Evolutionary conservation across 108 stramenopile genomes (phyloP).

Genomic region (Cyclotella baltica): DNA sequence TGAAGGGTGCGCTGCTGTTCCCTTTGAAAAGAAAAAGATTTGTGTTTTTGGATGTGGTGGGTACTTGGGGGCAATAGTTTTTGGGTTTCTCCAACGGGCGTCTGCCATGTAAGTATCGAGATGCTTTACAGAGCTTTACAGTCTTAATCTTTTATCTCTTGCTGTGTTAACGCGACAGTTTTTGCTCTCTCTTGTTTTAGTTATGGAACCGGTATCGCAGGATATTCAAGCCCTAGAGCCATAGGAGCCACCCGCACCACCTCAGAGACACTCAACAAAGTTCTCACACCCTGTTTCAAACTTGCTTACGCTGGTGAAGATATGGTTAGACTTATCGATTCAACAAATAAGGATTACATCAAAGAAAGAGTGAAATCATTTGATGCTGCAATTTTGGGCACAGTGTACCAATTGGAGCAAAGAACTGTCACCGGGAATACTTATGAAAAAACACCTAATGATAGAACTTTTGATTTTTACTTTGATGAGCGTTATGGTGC

Average conservation of each 20-base stretch:
- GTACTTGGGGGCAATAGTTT: conserved; percentile 70
- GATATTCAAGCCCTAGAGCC: conserved; percentile 55
- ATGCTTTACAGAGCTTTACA: not conserved
- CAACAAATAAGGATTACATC: conserved; percentile 59
- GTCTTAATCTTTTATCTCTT: not conserved
- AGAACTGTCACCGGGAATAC: conserved; percentile 67
- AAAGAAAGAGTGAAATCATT: conserved; percentile 54
- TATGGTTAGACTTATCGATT: conserved; percentile 66
- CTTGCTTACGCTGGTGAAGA: conserved; percentile 80
- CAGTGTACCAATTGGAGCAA: conserved; percentile 60
- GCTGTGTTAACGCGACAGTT: not conserved
- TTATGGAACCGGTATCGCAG: conserved; percentile 82
- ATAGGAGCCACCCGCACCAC: conserved; percentile 69
- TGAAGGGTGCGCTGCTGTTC: conserved; percentile 70
- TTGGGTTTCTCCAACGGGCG: conserved; percentile 84
- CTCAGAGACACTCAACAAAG: conserved; percentile 60
- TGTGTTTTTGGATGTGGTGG: conserved; percentile 79
- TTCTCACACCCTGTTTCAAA: conserved; percentile 65
- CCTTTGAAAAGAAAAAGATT: conserved; percentile 68
- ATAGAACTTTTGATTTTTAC: conserved; percentile 82
- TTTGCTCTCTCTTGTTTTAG: conserved; percentile 11
- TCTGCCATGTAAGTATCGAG: conserved; percentile 48
- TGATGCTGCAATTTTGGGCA: conserved; percentile 73
- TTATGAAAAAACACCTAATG: conserved; percentile 78
- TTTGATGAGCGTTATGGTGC: conserved; percentile 64